Percentiles rank a stretch among this genome's conserved stretches.
Evolutionary conservation across 176 grass and related monocot species (phyloP).

Genomic region (Tillandsia fasciculata): DNA sequence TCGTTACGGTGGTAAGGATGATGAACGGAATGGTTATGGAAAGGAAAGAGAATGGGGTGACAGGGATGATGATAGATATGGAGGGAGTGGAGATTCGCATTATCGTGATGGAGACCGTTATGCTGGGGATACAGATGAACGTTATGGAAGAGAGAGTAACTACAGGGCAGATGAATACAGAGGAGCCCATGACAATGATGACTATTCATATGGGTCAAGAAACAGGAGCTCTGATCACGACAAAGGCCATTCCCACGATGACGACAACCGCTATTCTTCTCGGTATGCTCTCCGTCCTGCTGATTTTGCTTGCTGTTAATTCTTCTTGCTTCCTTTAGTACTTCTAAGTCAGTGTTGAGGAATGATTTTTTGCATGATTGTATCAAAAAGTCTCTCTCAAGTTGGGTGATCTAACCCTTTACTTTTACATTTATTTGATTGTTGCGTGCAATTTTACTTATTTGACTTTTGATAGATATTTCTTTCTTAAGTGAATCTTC

Average conservation of each 20-base stretch:
- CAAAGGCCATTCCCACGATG: constrained; percentile 52
- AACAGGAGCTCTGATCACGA: constrained; percentile 54
- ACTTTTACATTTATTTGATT: too few species aligned
- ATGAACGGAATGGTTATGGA: constrained; percentile 67
- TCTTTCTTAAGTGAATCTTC: background rate
- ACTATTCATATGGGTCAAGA: constrained; percentile 60
- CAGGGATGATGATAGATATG: constrained; percentile 69
- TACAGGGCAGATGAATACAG: constrained; percentile 72
- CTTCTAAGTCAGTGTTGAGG: too few species aligned
- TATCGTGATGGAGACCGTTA: constrained; percentile 72
- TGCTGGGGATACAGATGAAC: constrained; percentile 71
- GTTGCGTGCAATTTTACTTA: too few species aligned
- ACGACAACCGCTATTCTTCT: constrained; percentile 75
- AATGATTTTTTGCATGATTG: too few species aligned
- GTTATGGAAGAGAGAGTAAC: constrained; percentile 34
- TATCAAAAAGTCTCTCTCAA: too few species aligned
- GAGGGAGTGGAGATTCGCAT: constrained; percentile 48
- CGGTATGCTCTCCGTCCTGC: background rate
- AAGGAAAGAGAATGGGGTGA: constrained; percentile 81
- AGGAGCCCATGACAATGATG: constrained; percentile 49
- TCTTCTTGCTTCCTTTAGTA: background rate
- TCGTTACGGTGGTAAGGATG: constrained; percentile 47
- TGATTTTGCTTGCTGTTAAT: background rate
- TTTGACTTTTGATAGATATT: background rate
- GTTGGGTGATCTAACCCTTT: too few species aligned